These are phyloP conservation scores for Coniochaeta sp. DNA, from an alignment of 2,329 filamentous ascomycete species.

Conservation along the genomic window DNA sequence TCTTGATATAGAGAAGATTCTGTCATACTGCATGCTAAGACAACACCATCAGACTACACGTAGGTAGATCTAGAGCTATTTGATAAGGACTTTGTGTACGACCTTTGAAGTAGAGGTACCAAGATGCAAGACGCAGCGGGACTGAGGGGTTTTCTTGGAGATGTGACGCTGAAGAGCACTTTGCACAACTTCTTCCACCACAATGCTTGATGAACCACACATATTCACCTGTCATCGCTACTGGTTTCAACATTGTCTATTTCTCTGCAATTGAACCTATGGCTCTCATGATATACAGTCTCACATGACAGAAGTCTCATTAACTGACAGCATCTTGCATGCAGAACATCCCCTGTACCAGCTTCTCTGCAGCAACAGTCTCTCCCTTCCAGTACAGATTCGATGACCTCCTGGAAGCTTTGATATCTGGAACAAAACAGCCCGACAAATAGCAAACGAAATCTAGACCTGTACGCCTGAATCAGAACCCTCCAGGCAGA, in stretches of 20 bases:
- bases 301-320: background rate
- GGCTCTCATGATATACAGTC: background rate
- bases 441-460: background rate
- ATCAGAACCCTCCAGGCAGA: background rate
- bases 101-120: background rate
- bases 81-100: background rate
- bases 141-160: background rate
- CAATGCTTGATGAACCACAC: too few species aligned
- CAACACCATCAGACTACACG: background rate
- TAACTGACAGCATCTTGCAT: background rate
- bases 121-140: too few species aligned
- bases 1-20: background rate
- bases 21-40: background rate
- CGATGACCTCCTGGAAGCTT: background rate
- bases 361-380: background rate
- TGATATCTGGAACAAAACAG: background rate
- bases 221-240: background rate
- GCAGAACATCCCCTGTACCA: background rate
- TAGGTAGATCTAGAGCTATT: too few species aligned
- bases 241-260: background rate
- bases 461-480: background rate
- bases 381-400: background rate
- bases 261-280: background rate
- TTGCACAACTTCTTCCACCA: background rate
- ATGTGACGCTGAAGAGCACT: too few species aligned